Evolutionary conservation across 179 eudicot genomes (phyloP).

Genomic region (Camellia oleifera): DNA sequence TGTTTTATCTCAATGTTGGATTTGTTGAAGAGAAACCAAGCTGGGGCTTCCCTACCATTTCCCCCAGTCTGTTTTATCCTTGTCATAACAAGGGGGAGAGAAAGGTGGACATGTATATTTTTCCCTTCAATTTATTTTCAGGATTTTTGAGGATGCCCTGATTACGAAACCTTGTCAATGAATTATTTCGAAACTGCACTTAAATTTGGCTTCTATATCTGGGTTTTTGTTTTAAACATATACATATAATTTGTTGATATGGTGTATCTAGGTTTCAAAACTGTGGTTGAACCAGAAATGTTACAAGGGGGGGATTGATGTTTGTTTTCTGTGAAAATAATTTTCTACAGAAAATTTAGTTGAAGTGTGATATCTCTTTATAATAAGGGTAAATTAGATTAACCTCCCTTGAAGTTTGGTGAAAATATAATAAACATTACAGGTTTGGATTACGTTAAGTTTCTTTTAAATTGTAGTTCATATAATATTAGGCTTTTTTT

Average conservation of each 20-base stretch:
- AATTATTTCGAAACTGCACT: background rate
- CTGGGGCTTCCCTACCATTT: conserved; percentile 30
- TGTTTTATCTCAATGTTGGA: conserved; percentile 21
- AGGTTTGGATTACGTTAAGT: no score
- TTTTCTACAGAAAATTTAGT: no score
- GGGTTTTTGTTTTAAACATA: conserved; percentile 1
- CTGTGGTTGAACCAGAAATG: background rate
- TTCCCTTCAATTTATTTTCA: background rate
- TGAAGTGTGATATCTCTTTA: no score
- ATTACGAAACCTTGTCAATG: background rate
- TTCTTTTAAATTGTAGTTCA: no score
- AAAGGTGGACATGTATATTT: conserved; percentile 36
- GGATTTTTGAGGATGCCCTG: conserved; percentile 6
- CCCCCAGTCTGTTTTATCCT: conserved; percentile 24
- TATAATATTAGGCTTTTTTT: no score
- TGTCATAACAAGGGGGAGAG: conserved; percentile 47
- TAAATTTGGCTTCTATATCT: background rate
- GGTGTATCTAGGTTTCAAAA: background rate
- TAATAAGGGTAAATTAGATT: no score
- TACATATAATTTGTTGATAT: conserved; percentile 7
- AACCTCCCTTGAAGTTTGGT: no score
- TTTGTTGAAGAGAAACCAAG: conserved; percentile 30
- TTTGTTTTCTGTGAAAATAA: no score
- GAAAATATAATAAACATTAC: no score
- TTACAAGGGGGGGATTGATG: no score